Percentiles rank a stretch among this genome's conserved stretches.
phyloP scores from a whole-genome alignment of 2,329 filamentous ascomycete genomes.

The Ophiostoma ips region DNA sequence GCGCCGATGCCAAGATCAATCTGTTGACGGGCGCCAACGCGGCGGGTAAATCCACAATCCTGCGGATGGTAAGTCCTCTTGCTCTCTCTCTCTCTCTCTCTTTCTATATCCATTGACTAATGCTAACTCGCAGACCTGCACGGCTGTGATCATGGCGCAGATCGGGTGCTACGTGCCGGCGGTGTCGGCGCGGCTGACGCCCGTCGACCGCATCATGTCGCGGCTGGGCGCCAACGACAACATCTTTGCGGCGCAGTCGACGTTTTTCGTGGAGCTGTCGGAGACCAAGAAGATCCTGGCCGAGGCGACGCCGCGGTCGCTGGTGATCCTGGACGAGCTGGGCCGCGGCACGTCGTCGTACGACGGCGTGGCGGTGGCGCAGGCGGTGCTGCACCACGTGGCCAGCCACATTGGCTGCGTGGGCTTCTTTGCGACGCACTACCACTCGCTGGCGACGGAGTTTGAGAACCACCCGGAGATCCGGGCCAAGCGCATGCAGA shows the following conservation, averaged over 20 bases:
- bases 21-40: slow-evolving; percentile 92
- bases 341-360: slow-evolving; percentile 91
- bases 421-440: slow-evolving; percentile 96
- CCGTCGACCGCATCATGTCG: slow-evolving; percentile 96
- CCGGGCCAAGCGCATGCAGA: slow-evolving; percentile 76
- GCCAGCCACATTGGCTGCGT: slow-evolving; percentile 85
- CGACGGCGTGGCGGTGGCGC: slow-evolving; percentile 90
- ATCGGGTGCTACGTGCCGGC: slow-evolving; percentile 89
- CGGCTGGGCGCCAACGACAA: slow-evolving; percentile 96
- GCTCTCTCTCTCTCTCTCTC: too few species aligned
- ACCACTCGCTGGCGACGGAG: slow-evolving; percentile 84
- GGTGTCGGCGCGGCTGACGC: slow-evolving; percentile 67
- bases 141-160: slow-evolving; percentile 94
- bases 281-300: slow-evolving; percentile 97
- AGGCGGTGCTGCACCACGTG: slow-evolving; percentile 92
- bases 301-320: slow-evolving; percentile 82
- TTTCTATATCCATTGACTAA: too few species aligned
- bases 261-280: slow-evolving; percentile 93
- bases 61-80: too few species aligned
- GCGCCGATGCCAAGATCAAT: slow-evolving; percentile 67
- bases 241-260: slow-evolving; percentile 94
- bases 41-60: slow-evolving; percentile 89
- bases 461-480: slow-evolving; percentile 86
- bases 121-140: too few species aligned
- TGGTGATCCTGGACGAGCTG: slow-evolving; percentile 94